A percentile compares a stretch with the other conserved stretches of the same genome.
These are phyloP conservation scores for Brassica hybrid DNA, from an alignment of 441 rosid genomes.

Conservation along the genomic window DNA sequence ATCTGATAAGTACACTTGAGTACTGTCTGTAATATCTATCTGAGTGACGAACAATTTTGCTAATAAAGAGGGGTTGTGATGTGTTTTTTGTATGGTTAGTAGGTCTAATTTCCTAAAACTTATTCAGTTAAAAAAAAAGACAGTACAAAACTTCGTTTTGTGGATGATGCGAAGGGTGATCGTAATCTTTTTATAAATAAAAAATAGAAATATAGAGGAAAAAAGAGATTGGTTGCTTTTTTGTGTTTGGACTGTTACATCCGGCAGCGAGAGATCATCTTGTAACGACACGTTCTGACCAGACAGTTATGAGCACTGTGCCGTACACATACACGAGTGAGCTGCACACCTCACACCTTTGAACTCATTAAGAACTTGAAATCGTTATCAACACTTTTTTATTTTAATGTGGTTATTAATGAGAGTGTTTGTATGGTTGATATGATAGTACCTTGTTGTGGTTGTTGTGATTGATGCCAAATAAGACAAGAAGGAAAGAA, in stretches of 20 bases:
- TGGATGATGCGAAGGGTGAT: too few species aligned
- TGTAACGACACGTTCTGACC: constrained; percentile 37
- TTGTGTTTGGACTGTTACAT: constrained; percentile 30
- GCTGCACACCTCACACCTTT: constrained; percentile 6
- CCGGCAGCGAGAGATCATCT: constrained; percentile 7
- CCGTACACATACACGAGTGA: constrained; percentile 27
- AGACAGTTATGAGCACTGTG: constrained; percentile 33
- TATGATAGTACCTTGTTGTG: constrained; percentile 12
- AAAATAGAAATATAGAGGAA: not conserved
- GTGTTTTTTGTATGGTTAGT: too few species aligned
- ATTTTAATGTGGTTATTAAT: not conserved
- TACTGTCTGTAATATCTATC: too few species aligned
- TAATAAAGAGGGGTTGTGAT: too few species aligned
- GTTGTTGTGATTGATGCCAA: constrained; percentile 26
- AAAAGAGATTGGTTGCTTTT: constrained; percentile 22
- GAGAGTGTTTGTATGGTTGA: constrained; percentile 4
- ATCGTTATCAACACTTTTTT: not conserved
- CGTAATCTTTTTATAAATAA: too few species aligned
- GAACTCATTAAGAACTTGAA: constrained; percentile 29
- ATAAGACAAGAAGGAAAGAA: constrained; percentile 16
- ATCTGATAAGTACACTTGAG: too few species aligned
- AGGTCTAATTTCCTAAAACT: too few species aligned
- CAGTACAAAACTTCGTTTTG: too few species aligned
- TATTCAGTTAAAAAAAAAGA: too few species aligned
- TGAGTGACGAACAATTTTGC: too few species aligned